Conservation (phyloP, 768 basidiomycete species). For the Leccinum subtestaceum region DNA sequence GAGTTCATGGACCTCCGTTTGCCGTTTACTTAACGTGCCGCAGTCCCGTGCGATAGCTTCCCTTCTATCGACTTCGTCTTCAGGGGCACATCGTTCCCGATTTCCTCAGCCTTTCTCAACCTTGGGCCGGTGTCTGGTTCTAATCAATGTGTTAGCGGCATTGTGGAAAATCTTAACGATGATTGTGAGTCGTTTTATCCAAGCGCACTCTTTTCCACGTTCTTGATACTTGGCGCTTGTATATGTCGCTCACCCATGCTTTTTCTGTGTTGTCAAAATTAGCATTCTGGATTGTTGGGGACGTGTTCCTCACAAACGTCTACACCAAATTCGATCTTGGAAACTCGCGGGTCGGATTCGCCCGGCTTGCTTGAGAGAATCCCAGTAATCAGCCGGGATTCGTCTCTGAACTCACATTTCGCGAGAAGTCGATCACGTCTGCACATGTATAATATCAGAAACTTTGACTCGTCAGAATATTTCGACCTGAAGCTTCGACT, state of each 20-base stretch:
- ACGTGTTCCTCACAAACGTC: not conserved
- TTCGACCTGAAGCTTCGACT: too few species aligned
- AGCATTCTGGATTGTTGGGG: not conserved
- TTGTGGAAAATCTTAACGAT: too few species aligned
- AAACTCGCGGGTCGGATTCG: not conserved
- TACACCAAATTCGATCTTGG: not conserved
- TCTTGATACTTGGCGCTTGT: too few species aligned
- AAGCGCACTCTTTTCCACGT: too few species aligned
- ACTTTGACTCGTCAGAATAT: too few species aligned
- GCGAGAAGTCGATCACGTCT: too few species aligned
- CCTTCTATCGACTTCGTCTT: not conserved
- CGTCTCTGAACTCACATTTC: too few species aligned
- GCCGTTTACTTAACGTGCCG: not conserved
- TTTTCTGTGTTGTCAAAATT: too few species aligned
- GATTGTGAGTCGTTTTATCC: too few species aligned
- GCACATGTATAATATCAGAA: too few species aligned
- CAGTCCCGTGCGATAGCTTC: not conserved
- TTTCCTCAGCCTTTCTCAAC: not conserved
- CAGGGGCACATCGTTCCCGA: not conserved
- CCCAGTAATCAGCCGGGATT: too few species aligned
- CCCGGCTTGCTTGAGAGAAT: not conserved
- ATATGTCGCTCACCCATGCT: too few species aligned
- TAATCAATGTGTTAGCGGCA: not conserved
- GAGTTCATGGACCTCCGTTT: not conserved
- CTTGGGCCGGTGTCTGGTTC: not conserved